Percentiles rank a stretch among this genome's conserved stretches.
phyloP scores from a whole-genome alignment of 352 stramenopile genomes.

The Globisporangium paddicum region DNA sequence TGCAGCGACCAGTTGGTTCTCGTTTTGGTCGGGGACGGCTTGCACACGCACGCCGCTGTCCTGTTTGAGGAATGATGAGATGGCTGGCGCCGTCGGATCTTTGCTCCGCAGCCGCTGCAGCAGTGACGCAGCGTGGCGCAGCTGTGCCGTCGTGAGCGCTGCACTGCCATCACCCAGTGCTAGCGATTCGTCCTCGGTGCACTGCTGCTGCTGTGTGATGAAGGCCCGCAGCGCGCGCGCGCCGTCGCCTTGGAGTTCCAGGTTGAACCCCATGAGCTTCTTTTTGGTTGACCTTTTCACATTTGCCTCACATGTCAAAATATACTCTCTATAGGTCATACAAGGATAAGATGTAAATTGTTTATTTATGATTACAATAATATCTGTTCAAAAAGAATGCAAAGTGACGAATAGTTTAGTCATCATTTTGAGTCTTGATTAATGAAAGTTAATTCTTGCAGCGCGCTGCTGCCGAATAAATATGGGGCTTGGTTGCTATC shows the following conservation, averaged over 20 bases:
- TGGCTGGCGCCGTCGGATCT: slow-evolving; percentile 1
- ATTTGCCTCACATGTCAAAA: not conserved
- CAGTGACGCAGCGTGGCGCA: slow-evolving; percentile 6
- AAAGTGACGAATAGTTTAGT: not conserved
- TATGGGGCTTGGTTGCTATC: not conserved
- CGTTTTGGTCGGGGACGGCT: not conserved
- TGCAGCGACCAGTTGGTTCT: not conserved
- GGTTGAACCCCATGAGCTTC: slow-evolving; percentile 2
- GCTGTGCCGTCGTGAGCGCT: slow-evolving; percentile 4
- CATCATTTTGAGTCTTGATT: not conserved
- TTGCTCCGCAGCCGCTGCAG: slow-evolving; percentile 2
- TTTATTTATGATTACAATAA: not conserved
- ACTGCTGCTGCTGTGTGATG: slow-evolving; percentile 9
- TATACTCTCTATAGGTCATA: not conserved
- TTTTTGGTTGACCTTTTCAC: not conserved
- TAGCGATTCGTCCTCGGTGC: not conserved
- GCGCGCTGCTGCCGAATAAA: not conserved
- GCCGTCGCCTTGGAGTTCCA: slow-evolving; percentile 23
- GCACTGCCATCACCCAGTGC: not conserved
- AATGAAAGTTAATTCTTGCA: not conserved
- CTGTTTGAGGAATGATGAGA: slow-evolving; percentile 11
- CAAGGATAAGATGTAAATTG: not conserved
- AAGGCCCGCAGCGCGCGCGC: slow-evolving; percentile 24
- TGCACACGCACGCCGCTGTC: not conserved
- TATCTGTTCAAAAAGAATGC: not conserved